Percentiles rank a stretch among this genome's conserved stretches.
Evolutionary conservation across 306 rosid genomes (phyloP).

Genomic region (Quercus agrifolia): DNA sequence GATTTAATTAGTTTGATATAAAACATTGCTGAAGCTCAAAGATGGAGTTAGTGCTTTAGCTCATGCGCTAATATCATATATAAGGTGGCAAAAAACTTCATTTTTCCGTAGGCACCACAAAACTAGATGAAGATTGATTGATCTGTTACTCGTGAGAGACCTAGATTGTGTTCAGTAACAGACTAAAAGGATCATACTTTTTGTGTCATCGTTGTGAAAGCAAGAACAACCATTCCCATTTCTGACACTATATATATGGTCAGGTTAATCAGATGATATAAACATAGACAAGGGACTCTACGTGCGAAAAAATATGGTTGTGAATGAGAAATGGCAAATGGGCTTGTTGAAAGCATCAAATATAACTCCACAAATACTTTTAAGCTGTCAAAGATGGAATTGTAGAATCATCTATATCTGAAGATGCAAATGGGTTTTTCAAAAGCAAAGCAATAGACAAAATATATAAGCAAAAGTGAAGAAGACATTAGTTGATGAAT

Average conservation of each 20-base stretch:
- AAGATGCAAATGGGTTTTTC: not conserved
- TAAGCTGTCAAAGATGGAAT: not conserved
- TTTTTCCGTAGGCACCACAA: not conserved
- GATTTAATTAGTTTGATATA: not conserved
- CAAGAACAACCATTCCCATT: not conserved
- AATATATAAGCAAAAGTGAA: conserved; percentile 1
- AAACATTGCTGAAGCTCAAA: not conserved
- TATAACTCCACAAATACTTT: not conserved
- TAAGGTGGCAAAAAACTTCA: not conserved
- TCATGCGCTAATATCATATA: not conserved
- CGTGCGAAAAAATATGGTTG: not conserved
- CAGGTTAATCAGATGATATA: not conserved
- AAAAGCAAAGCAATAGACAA: not conserved
- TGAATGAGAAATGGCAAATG: not conserved
- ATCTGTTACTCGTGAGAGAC: not conserved
- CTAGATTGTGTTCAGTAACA: not conserved
- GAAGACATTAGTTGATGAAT: conserved; percentile 26
- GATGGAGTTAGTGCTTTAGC: not conserved
- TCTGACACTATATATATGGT: not conserved
- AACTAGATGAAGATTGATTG: not conserved
- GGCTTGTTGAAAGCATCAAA: not conserved
- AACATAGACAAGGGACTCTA: not conserved
- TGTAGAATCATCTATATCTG: not conserved
- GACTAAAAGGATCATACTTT: not conserved
- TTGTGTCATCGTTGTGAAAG: not conserved